phyloP scores from a whole-genome alignment of 2,329 filamentous ascomycete species.

The Aspergillus amoenus region DNA sequence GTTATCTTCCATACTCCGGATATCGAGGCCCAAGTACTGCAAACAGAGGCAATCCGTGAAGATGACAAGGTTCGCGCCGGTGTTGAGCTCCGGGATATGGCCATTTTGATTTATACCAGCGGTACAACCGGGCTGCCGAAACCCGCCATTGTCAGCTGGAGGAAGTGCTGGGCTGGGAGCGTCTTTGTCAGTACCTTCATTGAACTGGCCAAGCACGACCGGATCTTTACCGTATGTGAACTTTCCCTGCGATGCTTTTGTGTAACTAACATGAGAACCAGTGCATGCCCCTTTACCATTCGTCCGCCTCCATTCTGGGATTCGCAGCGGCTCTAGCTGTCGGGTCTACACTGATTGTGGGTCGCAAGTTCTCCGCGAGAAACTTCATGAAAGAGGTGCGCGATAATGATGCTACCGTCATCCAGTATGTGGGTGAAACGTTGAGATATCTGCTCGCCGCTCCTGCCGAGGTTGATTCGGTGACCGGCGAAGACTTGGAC shows the following conservation, averaged over 20 bases:
- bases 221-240: slow-evolving; percentile 68
- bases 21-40: slow-evolving; percentile 55
- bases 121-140: slow-evolving; percentile 85
- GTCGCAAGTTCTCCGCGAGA: slow-evolving; percentile 74
- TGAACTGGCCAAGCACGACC: slow-evolving; percentile 60
- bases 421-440: slow-evolving; percentile 88
- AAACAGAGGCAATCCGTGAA: slow-evolving; percentile 55
- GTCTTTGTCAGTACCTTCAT: slow-evolving; percentile 58
- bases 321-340: slow-evolving; percentile 60
- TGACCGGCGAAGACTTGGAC: slow-evolving; percentile 68
- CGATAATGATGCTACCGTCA: slow-evolving; percentile 67
- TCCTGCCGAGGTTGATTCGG: slow-evolving; percentile 60
- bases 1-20: slow-evolving; percentile 63
- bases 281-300: slow-evolving; percentile 90
- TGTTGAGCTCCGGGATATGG: slow-evolving; percentile 57
- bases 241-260: background rate
- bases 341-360: slow-evolving; percentile 68
- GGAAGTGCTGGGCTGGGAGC: slow-evolving; percentile 58
- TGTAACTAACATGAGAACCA: slow-evolving; percentile 31
- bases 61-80: slow-evolving; percentile 59
- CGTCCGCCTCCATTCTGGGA: slow-evolving; percentile 71
- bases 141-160: slow-evolving; percentile 73
- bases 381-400: slow-evolving; percentile 76
- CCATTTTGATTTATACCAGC: slow-evolving; percentile 78
- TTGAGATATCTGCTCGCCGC: slow-evolving; percentile 76